Conservation (phyloP, 768 basidiomycete genomes). For the Daedalea quercina region DNA sequence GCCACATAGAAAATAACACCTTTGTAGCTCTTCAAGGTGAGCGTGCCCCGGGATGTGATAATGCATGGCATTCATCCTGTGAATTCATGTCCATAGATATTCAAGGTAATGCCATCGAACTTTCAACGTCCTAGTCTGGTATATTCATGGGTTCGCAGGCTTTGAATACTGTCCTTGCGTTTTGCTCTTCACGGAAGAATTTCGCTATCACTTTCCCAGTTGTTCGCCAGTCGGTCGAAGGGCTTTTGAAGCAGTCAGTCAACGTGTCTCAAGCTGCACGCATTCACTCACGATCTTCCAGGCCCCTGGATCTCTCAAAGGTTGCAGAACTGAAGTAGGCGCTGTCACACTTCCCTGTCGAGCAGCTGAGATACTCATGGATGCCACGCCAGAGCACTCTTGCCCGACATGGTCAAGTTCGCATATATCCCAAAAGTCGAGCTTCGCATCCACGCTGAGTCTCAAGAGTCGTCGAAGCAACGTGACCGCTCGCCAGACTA, state of each 20-base stretch:
- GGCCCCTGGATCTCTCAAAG: constrained; percentile 69
- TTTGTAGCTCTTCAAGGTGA: constrained; percentile 52
- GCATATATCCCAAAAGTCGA: constrained; percentile 69
- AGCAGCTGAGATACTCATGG: no score
- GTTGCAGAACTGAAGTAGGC: constrained; percentile 80
- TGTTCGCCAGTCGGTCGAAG: constrained; percentile 74
- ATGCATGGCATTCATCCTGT: not conserved
- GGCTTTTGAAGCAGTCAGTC: constrained; percentile 63
- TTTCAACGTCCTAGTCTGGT: no score
- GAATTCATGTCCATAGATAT: constrained; percentile 28
- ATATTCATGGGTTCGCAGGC: no score
- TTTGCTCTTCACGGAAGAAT: constrained; percentile 75
- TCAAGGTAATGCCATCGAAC: constrained; percentile 31
- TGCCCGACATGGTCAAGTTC: constrained; percentile 77
- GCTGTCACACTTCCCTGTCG: not conserved
- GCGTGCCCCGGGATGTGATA: not conserved
- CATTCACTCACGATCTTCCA: constrained; percentile 27
- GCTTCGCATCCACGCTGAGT: constrained; percentile 42
- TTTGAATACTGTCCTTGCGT: constrained; percentile 83
- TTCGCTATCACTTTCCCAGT: constrained; percentile 74
- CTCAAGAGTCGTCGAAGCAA: constrained; percentile 18
- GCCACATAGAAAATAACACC: not conserved
- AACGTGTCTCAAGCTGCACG: no score
- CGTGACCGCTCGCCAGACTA: constrained; percentile 39
- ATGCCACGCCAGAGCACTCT: constrained; percentile 54